phyloP scores from a whole-genome alignment of 225 moss, liverwort and hornwort species.

The Lunularia cruciata region DNA sequence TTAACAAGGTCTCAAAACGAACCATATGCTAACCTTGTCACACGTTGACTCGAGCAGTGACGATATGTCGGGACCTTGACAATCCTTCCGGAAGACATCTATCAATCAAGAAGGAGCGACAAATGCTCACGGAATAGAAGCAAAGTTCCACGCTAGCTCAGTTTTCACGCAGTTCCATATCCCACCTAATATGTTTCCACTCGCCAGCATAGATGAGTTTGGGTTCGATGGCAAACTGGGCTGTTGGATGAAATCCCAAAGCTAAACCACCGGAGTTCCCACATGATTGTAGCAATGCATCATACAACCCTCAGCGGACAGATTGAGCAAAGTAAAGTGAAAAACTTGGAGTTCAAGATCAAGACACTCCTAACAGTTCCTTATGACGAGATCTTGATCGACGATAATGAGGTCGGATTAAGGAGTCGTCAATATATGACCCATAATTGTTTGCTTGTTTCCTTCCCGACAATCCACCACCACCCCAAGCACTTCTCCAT shows the following conservation, averaged over 20 bases:
- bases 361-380: constrained; percentile 46
- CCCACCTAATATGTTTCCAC: constrained; percentile 35
- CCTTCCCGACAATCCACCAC: constrained; percentile 12
- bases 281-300: constrained; percentile 25
- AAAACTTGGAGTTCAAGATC: constrained; percentile 45
- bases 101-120: constrained; percentile 21
- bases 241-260: constrained; percentile 48
- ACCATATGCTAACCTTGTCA: background rate
- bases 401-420: constrained; percentile 32
- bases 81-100: constrained; percentile 17
- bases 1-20: background rate
- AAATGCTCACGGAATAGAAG: constrained; percentile 30
- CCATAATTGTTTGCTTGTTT: constrained; percentile 3
- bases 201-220: constrained; percentile 43
- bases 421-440: background rate
- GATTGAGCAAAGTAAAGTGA: constrained; percentile 29
- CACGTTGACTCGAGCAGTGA: background rate
- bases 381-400: constrained; percentile 38
- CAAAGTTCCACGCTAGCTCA: constrained; percentile 32
- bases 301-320: constrained; percentile 29
- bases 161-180: constrained; percentile 39
- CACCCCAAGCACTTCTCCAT: background rate
- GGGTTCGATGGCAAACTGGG: constrained; percentile 37
- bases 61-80: background rate
- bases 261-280: constrained; percentile 32